Percentiles rank a stretch among this genome's conserved stretches.
Evolutionary conservation across 108 stramenopile genomes (phyloP).

Genomic region (Nitzschia sp.): DNA sequence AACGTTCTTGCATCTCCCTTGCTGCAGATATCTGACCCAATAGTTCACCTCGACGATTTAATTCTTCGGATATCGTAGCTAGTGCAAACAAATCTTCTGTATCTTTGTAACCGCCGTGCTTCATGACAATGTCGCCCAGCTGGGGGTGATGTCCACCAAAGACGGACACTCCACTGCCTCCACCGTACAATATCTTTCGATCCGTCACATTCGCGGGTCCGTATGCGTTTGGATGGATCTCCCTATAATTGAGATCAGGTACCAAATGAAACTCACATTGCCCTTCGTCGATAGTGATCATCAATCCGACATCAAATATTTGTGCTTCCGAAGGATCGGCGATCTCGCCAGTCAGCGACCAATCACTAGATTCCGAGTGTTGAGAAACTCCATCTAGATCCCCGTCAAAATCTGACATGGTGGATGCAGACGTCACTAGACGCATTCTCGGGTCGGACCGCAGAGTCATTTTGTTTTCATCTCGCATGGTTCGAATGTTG

Average conservation of each 20-base stretch:
- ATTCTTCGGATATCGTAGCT: constrained; percentile 65
- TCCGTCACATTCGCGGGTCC: constrained; percentile 49
- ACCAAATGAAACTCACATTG: constrained; percentile 2
- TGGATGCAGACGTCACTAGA: background rate
- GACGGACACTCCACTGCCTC: constrained; percentile 62
- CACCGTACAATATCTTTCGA: constrained; percentile 32
- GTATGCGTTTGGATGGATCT: constrained; percentile 69
- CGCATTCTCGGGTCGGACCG: constrained; percentile 9
- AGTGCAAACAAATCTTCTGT: constrained; percentile 64
- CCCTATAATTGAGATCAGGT: constrained; percentile 42
- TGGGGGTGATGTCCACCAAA: constrained; percentile 68
- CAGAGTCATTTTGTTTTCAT: background rate
- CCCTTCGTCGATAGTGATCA: constrained; percentile 11
- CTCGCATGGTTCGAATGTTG: background rate
- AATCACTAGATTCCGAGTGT: constrained; percentile 5
- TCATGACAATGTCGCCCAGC: constrained; percentile 75
- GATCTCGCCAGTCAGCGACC: background rate
- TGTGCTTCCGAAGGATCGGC: background rate
- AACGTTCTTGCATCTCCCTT: constrained; percentile 45
- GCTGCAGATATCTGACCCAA: constrained; percentile 24
- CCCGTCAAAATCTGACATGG: constrained; percentile 1
- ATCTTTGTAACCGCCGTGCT: constrained; percentile 81
- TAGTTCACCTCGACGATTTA: constrained; percentile 33
- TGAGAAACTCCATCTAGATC: background rate
- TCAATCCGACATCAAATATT: constrained; percentile 9